Percentiles rank a stretch among this genome's conserved stretches.
Conservation (phyloP, 768 basidiomycete species). For the Leccinum subtestaceum region DNA sequence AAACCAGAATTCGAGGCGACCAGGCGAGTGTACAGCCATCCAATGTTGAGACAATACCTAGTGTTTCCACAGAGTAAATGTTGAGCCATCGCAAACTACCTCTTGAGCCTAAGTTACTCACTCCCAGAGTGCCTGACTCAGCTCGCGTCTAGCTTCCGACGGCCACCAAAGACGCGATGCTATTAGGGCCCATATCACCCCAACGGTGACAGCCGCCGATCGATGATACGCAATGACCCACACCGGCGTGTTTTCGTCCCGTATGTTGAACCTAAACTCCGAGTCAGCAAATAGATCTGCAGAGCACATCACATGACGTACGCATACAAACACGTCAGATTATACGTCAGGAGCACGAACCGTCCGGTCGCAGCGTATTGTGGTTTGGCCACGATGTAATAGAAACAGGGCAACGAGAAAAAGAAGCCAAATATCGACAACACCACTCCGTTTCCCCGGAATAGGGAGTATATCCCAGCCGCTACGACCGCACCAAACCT, state of each 20-base stretch:
- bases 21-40: conserved; percentile 91
- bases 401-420: conserved; percentile 93
- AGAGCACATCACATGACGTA: conserved; percentile 28
- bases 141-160: conserved; percentile 84
- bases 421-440: conserved; percentile 84
- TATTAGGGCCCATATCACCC: conserved; percentile 86
- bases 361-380: conserved; percentile 71
- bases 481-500: conserved; percentile 82
- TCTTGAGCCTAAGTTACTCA: conserved; percentile 33
- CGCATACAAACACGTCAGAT: conserved; percentile 77
- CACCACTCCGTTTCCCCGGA: conserved; percentile 70
- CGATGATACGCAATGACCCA: conserved; percentile 73
- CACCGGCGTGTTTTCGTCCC: conserved; percentile 61
- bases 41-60: conserved; percentile 90
- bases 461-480: conserved; percentile 64
- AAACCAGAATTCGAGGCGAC: conserved; percentile 83
- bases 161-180: conserved; percentile 96
- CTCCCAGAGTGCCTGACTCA: conserved; percentile 86
- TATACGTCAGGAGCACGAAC: conserved; percentile 85
- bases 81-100: background rate
- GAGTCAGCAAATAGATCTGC: background rate
- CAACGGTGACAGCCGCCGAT: conserved; percentile 75
- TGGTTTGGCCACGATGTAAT: conserved; percentile 78
- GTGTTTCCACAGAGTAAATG: background rate
- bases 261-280: conserved; percentile 67